These are phyloP conservation scores for Neopestalotiopsis rosae DNA, from an alignment of 2,329 filamentous ascomycete species.

Conservation along the genomic window DNA sequence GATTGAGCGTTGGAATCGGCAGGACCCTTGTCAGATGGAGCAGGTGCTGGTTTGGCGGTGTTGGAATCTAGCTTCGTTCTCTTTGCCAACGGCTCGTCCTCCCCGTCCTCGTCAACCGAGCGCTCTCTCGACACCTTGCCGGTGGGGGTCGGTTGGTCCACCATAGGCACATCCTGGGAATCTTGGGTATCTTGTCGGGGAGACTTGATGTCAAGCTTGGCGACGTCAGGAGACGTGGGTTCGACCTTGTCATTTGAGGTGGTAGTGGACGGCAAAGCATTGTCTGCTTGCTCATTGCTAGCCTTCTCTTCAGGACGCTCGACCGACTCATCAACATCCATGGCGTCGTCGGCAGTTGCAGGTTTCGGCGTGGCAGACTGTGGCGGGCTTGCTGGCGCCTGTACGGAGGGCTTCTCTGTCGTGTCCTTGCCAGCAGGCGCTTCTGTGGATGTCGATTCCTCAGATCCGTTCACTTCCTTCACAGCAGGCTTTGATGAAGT, in stretches of 20 bases:
- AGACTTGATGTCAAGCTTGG: constrained; percentile 37
- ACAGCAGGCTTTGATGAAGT: neutral
- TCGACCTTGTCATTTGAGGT: constrained; percentile 26
- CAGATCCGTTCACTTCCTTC: too few species aligned
- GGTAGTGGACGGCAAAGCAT: constrained; percentile 30
- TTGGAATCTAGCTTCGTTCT: constrained; percentile 76
- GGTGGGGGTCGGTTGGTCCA: constrained; percentile 30
- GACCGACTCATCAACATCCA: constrained; percentile 35
- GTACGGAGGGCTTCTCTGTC: neutral
- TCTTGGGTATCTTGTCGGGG: constrained; percentile 25
- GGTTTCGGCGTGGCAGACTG: constrained; percentile 4
- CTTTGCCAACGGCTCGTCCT: constrained; percentile 75
- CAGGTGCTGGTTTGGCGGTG: constrained; percentile 44
- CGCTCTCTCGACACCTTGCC: constrained; percentile 74
- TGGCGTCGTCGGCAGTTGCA: constrained; percentile 27
- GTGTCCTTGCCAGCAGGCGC: neutral
- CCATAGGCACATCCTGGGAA: constrained; percentile 29
- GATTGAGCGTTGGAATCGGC: constrained; percentile 34
- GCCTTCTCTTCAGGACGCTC: constrained; percentile 27
- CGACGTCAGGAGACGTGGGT: constrained; percentile 35
- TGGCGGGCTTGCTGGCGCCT: constrained; percentile 7
- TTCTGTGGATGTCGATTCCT: neutral
- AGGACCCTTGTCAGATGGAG: constrained; percentile 36
- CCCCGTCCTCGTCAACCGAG: constrained; percentile 69
- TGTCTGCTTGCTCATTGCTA: constrained; percentile 28